Percentiles rank a stretch among this genome's conserved stretches.
Evolutionary conservation across 2,329 filamentous ascomycete species (phyloP).

Genomic region (Hymenoscyphus linearis): DNA sequence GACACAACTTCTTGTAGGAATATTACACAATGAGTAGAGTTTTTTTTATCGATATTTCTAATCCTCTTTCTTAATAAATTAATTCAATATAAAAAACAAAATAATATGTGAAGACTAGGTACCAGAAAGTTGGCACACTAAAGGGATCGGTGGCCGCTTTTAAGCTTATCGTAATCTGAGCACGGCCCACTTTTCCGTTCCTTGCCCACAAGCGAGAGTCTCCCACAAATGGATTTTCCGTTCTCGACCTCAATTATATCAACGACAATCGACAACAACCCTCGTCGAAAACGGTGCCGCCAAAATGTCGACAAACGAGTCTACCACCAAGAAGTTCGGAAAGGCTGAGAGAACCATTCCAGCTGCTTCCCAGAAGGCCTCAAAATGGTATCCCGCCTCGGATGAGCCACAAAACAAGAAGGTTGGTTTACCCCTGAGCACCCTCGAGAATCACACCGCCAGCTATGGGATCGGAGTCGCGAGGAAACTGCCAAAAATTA

Average conservation of each 20-base stretch:
- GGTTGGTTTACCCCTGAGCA: slow-evolving; percentile 56
- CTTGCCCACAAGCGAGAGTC: too few species aligned
- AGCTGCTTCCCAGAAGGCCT: slow-evolving; percentile 82
- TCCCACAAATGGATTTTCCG: neutral
- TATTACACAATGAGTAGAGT: too few species aligned
- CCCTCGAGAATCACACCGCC: slow-evolving; percentile 5
- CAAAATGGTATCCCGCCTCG: slow-evolving; percentile 98
- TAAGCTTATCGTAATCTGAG: neutral
- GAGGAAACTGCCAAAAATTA: slow-evolving; percentile 4
- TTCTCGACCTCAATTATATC: neutral
- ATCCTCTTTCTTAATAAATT: too few species aligned
- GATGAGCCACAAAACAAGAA: slow-evolving; percentile 86
- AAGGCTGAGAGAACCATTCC: slow-evolving; percentile 92
- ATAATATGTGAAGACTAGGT: neutral
- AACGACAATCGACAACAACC: slow-evolving; percentile 26
- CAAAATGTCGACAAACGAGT: slow-evolving; percentile 59
- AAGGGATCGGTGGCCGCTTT: too few species aligned
- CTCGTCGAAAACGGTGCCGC: slow-evolving; percentile 13
- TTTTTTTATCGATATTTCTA: too few species aligned
- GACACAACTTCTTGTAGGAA: too few species aligned
- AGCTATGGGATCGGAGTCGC: slow-evolving; percentile 4
- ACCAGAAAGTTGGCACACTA: too few species aligned
- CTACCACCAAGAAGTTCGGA: slow-evolving; percentile 77
- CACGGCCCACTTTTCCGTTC: too few species aligned
- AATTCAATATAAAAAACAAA: too few species aligned